Base-by-base conservation (phyloP, 257 asterid genomes). In the Forsythia viridissima region DNA sequence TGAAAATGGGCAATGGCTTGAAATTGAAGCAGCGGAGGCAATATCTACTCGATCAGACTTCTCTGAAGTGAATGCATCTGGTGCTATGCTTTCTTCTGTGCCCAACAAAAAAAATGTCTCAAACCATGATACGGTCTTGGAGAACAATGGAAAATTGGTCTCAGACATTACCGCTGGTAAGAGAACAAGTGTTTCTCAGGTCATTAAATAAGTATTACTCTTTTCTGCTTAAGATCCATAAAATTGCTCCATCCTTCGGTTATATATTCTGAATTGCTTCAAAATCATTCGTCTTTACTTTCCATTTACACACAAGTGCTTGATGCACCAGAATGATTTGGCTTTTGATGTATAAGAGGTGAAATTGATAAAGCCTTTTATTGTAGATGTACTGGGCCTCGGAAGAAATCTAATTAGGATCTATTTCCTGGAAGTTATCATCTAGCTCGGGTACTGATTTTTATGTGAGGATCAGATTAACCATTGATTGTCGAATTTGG, bases 1-100 rank as follows among this genome's bases (percentile, higher is more conserved):
- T 77, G 98, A 92, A 86, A 88, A 84, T 30, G 97, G 97, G 65
- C 94, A 93, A 78, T 92, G 97, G 97, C 89, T 92, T 89, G 97
- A 93, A 82, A 82, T 90, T 86, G 97, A 92, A 77, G 92, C 95
- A 80, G 85, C 93, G 37, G 95, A 89, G 78, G 88, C 88, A 77
- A 79, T 92, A 79, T 74, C 88, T 72, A 68, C 86, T 76, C 89
- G 78, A 57, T 80, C 90, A 37, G 92, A 92, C 80, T 84, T 91
- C 74, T 82, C 91, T 67, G 76, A 87, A 39, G 77, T 81, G 81
- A 88, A 90, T 84, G 83, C 94, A 76, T 91, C 96, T 69, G 92
- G 93, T 79, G 84, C 88, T 76, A 72, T 89, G 82, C 86, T 92
- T 70, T 81, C 97, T 84, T 75, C 85, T 77, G 42, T 83, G 43